Conservation (phyloP, 169 alveolate species). For the Eimeria praecox region DNA sequence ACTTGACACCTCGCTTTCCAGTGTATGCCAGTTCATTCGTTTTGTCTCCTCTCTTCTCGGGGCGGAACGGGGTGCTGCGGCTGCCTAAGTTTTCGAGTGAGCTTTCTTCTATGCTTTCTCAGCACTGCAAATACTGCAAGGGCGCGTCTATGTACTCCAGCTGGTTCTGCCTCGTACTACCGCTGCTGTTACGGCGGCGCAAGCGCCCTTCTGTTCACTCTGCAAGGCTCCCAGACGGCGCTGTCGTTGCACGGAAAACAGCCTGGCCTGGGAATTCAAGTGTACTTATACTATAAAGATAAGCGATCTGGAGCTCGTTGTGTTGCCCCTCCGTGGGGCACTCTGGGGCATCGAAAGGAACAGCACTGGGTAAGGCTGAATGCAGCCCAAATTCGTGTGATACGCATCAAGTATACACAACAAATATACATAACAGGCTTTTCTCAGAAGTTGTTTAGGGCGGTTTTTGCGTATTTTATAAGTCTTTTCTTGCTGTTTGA, state of each 20-base stretch:
- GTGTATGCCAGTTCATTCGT: not conserved
- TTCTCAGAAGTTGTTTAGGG: not conserved
- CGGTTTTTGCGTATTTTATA: not conserved
- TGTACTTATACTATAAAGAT: constrained; percentile 47
- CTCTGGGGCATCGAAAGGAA: constrained; percentile 44
- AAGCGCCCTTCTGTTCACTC: constrained; percentile 1
- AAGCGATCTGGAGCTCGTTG: constrained; percentile 35
- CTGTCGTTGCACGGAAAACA: not conserved
- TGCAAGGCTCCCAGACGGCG: constrained; percentile 18
- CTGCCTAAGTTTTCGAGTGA: not conserved
- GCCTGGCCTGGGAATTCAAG: constrained; percentile 64
- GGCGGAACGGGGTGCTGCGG: not conserved
- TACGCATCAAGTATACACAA: not conserved
- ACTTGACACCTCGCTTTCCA: not conserved
- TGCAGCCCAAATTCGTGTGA: not conserved
- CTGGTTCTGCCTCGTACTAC: constrained; percentile 56
- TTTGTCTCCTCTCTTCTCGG: not conserved
- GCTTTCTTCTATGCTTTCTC: not conserved
- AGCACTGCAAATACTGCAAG: constrained; percentile 40
- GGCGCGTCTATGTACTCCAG: constrained; percentile 60
- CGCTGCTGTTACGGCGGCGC: constrained; percentile 24
- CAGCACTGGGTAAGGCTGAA: not conserved
- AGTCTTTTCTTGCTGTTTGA: not conserved
- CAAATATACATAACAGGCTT: not conserved
- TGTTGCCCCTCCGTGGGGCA: constrained; percentile 56